phyloP scores from a whole-genome alignment of 257 asterid species.

The Forsythia suspensa region DNA sequence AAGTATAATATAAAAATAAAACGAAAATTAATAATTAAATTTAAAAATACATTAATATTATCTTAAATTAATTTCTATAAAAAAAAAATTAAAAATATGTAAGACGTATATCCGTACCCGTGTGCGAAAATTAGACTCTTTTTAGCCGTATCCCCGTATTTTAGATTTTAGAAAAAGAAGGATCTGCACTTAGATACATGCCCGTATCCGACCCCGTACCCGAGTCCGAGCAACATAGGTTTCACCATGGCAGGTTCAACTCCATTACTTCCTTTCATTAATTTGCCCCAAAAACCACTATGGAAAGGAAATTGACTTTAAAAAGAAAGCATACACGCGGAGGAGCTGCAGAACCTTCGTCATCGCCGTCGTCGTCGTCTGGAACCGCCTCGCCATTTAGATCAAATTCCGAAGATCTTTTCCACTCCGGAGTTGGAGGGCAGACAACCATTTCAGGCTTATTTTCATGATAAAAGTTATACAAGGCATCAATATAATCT shows the following conservation, averaged over 20 bases:
- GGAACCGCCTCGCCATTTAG: conserved; percentile 91
- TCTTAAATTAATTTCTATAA: too few relatives aligned
- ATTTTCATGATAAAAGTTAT: conserved; percentile 85
- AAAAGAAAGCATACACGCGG: conserved; percentile 43
- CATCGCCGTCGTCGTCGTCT: conserved; percentile 74
- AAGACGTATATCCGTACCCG: too few relatives aligned
- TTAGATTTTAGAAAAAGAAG: too few relatives aligned
- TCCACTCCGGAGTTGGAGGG: conserved; percentile 94
- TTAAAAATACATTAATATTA: too few relatives aligned
- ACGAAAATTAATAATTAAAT: too few relatives aligned
- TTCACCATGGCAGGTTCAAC: conserved; percentile 1
- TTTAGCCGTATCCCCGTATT: too few relatives aligned
- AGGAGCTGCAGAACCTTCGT: conserved; percentile 62
- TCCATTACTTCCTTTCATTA: neutral
- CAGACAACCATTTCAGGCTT: conserved; percentile 75
- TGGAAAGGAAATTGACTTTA: neutral
- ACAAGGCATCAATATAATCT: conserved; percentile 84
- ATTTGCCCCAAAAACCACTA: conserved; percentile 12
- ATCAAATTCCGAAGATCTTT: conserved; percentile 84
- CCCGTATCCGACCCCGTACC: too few relatives aligned
- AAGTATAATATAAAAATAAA: too few relatives aligned
- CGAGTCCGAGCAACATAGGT: too few relatives aligned
- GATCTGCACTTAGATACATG: too few relatives aligned
- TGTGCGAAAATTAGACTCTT: too few relatives aligned
- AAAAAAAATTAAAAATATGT: too few relatives aligned